Evolutionary conservation across 768 basidiomycete species (phyloP).

Genomic region (Coprinopsis cinerea): DNA sequence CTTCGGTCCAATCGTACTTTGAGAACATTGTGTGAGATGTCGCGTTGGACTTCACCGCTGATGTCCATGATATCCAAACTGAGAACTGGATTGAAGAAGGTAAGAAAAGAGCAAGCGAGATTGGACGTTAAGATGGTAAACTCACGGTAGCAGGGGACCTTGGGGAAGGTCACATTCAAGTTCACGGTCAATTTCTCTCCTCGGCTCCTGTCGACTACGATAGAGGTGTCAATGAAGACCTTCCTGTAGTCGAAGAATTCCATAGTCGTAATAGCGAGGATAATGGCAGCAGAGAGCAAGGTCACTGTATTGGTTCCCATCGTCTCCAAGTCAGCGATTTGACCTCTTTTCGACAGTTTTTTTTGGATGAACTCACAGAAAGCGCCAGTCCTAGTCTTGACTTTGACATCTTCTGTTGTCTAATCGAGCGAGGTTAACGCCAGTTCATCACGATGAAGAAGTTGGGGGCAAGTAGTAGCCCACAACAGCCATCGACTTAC

Average conservation of each 20-base stretch:
- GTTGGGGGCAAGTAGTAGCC: conserved; percentile 8
- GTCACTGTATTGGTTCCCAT: conserved; percentile 58
- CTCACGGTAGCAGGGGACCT: conserved; percentile 96
- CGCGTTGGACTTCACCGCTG: conserved; percentile 89
- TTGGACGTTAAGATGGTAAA: conserved; percentile 12
- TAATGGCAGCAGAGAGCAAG: conserved; percentile 85
- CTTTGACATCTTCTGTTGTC: conserved; percentile 99
- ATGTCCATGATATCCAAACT: conserved; percentile 98
- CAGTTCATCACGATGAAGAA: conserved; percentile 9
- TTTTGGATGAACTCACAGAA: conserved; percentile 56
- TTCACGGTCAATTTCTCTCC: conserved; percentile 92
- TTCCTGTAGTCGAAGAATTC: conserved; percentile 95
- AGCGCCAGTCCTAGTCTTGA: conserved; percentile 93
- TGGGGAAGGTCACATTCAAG: conserved; percentile 91
- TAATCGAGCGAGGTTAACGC: conserved; percentile 28
- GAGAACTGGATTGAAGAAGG: conserved; percentile 52
- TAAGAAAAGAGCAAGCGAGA: background rate
- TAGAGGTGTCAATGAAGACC: conserved; percentile 82
- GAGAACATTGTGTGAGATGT: conserved; percentile 82
- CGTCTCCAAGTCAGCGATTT: background rate
- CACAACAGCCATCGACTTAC: conserved; percentile 34
- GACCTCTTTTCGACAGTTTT: background rate
- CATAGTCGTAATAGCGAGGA: conserved; percentile 83
- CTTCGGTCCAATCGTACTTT: conserved; percentile 69
- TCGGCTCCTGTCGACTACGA: conserved; percentile 90